These are phyloP conservation scores for Chytriomyces hyalinus DNA, from an alignment of 192 early-diverging fungal species.

Conservation along the genomic window DNA sequence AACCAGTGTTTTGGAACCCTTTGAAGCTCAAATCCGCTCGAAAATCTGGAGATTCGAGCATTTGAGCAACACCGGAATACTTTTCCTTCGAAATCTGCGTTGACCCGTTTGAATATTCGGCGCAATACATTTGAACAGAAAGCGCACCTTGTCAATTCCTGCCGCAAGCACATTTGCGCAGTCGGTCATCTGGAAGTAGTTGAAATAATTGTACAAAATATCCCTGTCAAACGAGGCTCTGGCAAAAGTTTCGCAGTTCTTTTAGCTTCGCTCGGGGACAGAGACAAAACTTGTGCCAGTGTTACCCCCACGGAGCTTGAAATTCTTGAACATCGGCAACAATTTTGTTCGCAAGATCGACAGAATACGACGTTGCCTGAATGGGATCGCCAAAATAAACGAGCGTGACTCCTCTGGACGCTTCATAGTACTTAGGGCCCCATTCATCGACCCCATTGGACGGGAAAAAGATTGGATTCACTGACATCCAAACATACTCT, in stretches of 20 bases:
- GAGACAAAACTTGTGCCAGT: background rate
- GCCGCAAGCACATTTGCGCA: background rate
- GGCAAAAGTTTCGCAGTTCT: background rate
- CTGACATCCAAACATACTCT: slow-evolving; percentile 18
- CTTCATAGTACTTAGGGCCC: slow-evolving; percentile 6
- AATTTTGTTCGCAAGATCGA: background rate
- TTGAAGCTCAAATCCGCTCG: background rate
- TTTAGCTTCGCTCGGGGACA: background rate
- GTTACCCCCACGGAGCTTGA: background rate
- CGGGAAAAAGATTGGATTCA: background rate
- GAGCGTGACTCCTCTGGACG: background rate
- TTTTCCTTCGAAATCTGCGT: background rate
- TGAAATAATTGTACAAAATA: background rate
- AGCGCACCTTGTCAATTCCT: background rate
- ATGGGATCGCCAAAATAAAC: background rate
- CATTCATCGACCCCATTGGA: background rate
- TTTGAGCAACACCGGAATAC: background rate
- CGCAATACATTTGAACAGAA: too few relatives aligned
- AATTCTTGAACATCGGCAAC: background rate
- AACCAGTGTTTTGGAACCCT: background rate
- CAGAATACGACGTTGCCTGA: background rate
- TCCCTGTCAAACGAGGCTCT: background rate
- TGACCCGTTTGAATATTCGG: too few relatives aligned
- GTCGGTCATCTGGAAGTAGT: background rate
- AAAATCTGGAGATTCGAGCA: background rate